Evolutionary conservation across 352 stramenopile species (phyloP), one percentile per base, ranked within the genome.

Genomic region (Phytophthora capsici): DNA sequence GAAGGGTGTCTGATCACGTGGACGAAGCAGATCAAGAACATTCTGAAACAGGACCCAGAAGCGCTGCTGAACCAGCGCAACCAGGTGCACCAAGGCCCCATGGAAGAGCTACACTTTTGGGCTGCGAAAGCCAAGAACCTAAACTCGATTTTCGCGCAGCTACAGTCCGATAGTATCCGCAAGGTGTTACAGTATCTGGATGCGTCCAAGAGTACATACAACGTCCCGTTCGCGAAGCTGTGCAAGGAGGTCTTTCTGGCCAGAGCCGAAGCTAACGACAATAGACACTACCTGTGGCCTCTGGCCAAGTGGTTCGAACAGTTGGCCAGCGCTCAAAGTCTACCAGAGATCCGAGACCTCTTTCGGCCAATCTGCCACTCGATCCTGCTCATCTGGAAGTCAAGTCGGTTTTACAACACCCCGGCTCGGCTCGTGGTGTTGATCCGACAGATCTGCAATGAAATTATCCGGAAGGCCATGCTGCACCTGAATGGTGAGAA

Each of bases 21-120:
- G 93, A 98, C 93, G 1, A 98, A 97, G 59, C 93, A 98, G 75
- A 97, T 98, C 65, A 97, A 97, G 58, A 92, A 93, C 63, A 95
- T 98, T 16, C 55, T 98, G 1, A 96, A 94, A 38, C 80, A 95
- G 60, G 91, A 98, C 53, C 86, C 92, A 1, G 92, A 98, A 57
- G 71, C 78, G 30, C 52, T 84, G 1, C 66, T 97, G 14, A 88
- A 72, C 62, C 82, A 86, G 34, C 73, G 79, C 4, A 57, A 75
- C n/a, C 34, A 65, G 12, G 44, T 44, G 10, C 84, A 96, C 49
- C 80, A 87, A n/a, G 89, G 88, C 2, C 92, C 92, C 1, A 80
- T 94, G 60, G 88, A 91, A 37, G 93, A 98, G 72, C 76, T 98
- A 9, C 69, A 83, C 14, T 98, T 98, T 56, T 98, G 93, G 93